A percentile compares a stretch with the other conserved stretches of the same genome.
phyloP scores from a whole-genome alignment of 2,329 filamentous ascomycete genomes.

The Calycina herbarum region DNA sequence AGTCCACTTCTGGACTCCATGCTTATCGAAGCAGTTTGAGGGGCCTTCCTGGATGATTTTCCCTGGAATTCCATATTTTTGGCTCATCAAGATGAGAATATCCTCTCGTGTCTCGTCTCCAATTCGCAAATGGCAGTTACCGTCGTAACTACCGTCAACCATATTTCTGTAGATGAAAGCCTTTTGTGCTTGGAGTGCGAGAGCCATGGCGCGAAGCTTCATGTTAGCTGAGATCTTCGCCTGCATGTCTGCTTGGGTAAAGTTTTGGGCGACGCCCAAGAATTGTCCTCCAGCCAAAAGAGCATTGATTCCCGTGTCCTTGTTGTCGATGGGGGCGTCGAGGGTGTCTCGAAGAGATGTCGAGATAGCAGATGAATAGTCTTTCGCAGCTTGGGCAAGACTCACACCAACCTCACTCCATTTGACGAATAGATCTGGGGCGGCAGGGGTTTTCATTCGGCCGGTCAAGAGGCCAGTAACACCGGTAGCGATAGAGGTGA shows the following conservation, averaged over 20 bases:
- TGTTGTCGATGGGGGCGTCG: constrained; percentile 9
- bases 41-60: neutral
- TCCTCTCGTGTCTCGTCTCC: neutral
- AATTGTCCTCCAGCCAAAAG: constrained; percentile 15
- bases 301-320: constrained; percentile 9
- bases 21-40: neutral
- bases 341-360: constrained; percentile 11
- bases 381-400: neutral
- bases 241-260: constrained; percentile 19
- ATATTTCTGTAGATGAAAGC: constrained; percentile 8
- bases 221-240: constrained; percentile 1
- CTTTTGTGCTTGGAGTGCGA: constrained; percentile 12
- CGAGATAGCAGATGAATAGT: constrained; percentile 15
- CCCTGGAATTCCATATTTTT: neutral
- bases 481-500: neutral
- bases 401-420: constrained; percentile 15
- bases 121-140: neutral
- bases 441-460: constrained; percentile 9
- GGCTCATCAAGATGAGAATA: neutral
- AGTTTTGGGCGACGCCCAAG: constrained; percentile 20
- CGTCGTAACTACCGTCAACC: neutral
- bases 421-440: constrained; percentile 13
- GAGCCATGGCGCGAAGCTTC: constrained; percentile 11
- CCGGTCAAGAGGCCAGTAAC: constrained; percentile 1
- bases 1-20: neutral